Conservation (phyloP, 768 basidiomycete species). For the Agaricus blazei region DNA sequence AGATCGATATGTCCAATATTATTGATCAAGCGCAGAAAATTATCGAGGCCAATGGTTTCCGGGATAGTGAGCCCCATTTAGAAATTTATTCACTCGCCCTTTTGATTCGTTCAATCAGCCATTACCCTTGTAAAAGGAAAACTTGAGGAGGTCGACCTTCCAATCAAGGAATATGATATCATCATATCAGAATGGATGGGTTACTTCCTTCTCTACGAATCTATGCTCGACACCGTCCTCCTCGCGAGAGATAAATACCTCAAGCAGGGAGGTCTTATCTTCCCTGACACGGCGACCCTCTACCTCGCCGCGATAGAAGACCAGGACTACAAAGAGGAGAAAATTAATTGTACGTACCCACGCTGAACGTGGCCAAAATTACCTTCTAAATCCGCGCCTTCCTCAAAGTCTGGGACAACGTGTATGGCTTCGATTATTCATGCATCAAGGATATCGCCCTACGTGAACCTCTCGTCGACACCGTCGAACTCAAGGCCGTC, state of each 20-base stretch:
- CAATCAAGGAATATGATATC: slow-evolving; percentile 91
- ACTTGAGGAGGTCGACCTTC: slow-evolving; percentile 88
- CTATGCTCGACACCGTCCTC: slow-evolving; percentile 98
- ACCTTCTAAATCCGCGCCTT: neutral
- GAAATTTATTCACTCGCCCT: neutral
- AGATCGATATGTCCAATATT: slow-evolving; percentile 99
- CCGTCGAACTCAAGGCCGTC: slow-evolving; percentile 95
- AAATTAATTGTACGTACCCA: slow-evolving; percentile 86
- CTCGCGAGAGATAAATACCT: slow-evolving; percentile 96
- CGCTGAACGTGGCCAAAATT: neutral
- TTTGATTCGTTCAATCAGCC: slow-evolving; percentile 36
- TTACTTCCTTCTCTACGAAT: slow-evolving; percentile 98
- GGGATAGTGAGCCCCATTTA: slow-evolving; percentile 62
- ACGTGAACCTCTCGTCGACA: slow-evolving; percentile 94
- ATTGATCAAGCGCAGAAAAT: slow-evolving; percentile 99
- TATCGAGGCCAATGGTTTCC: slow-evolving; percentile 93
- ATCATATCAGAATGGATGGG: slow-evolving; percentile 99
- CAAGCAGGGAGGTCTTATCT: slow-evolving; percentile 85
- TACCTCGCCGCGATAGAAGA: slow-evolving; percentile 98
- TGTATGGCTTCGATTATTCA: slow-evolving; percentile 98
- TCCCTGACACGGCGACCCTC: slow-evolving; percentile 91
- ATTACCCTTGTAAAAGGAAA: slow-evolving; percentile 98
- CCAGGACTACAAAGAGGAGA: slow-evolving; percentile 99
- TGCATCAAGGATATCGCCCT: slow-evolving; percentile 99
- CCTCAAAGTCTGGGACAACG: slow-evolving; percentile 96